A percentile compares a stretch with the other conserved stretches of the same genome.
These are phyloP conservation scores for Ascochyta lentis DNA, from an alignment of 2,329 filamentous ascomycete species.

Conservation along the genomic window DNA sequence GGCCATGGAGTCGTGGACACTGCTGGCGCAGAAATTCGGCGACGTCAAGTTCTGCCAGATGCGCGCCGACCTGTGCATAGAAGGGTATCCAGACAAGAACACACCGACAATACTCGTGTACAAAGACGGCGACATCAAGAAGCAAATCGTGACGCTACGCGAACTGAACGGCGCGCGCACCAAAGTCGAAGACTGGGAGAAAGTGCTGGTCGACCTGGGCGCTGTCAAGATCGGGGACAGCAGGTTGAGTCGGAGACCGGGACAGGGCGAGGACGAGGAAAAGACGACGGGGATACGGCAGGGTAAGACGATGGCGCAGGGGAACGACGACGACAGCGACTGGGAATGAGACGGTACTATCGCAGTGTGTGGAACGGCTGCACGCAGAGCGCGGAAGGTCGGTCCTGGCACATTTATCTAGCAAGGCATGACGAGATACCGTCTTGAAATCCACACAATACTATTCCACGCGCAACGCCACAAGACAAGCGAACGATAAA, in stretches of 20 bases:
- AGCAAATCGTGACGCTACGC: constrained; percentile 87
- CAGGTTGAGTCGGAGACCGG: constrained; percentile 69
- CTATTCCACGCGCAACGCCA: no score
- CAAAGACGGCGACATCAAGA: constrained; percentile 88
- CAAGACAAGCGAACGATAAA: no score
- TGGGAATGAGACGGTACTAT: constrained; percentile 44
- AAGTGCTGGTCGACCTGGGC: constrained; percentile 80
- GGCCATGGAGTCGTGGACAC: constrained; percentile 83
- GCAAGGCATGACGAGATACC: no score
- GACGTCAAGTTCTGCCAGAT: constrained; percentile 99
- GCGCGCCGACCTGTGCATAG: constrained; percentile 87
- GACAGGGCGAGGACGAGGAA: constrained; percentile 59
- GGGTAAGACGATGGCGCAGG: constrained; percentile 44
- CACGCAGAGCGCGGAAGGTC: neutral
- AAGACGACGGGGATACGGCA: constrained; percentile 60
- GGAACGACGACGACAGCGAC: constrained; percentile 69
- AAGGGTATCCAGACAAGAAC: constrained; percentile 93
- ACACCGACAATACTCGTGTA: constrained; percentile 94
- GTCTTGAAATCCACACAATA: no score
- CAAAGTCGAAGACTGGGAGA: constrained; percentile 69
- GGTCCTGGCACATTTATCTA: neutral
- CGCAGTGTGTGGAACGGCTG: neutral
- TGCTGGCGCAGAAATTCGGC: constrained; percentile 82
- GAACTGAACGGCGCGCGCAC: constrained; percentile 70
- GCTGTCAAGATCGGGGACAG: constrained; percentile 80